A percentile compares a stretch with the other conserved stretches of the same genome.
These are phyloP conservation scores for Aspergillus mulundensis DNA, from an alignment of 495 filamentous ascomycete species.

Conservation along the genomic window DNA sequence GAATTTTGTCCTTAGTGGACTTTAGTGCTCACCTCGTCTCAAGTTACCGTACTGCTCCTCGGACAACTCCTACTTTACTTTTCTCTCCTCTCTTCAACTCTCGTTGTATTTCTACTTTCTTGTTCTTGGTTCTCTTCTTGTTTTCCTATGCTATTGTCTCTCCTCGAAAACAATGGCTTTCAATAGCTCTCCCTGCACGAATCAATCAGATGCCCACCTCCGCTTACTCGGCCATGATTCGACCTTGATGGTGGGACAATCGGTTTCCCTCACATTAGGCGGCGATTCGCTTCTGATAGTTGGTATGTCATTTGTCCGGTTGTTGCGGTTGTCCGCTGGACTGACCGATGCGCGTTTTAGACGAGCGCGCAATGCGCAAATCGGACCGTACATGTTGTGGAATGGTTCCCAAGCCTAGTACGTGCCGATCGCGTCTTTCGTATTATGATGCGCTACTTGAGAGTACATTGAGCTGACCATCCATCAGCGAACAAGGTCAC, in stretches of 20 bases:
- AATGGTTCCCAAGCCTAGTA: conserved; percentile 32
- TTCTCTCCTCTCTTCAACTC: not conserved
- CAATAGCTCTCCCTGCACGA: conserved; percentile 17
- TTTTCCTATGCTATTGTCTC: conserved; percentile 12
- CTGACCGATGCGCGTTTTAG: conserved; percentile 13
- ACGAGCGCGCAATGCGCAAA: conserved; percentile 32
- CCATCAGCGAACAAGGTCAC: conserved; percentile 30
- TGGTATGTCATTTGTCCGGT: conserved; percentile 37
- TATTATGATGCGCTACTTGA: not conserved
- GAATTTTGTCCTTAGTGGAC: not conserved
- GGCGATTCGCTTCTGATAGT: conserved; percentile 60
- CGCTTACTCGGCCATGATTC: conserved; percentile 31
- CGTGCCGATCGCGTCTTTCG: not conserved
- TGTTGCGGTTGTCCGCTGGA: not conserved
- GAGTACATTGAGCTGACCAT: conserved; percentile 14
- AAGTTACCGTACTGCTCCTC: not conserved
- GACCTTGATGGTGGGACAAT: conserved; percentile 52
- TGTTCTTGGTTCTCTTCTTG: conserved; percentile 17
- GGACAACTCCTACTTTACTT: not conserved
- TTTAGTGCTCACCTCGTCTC: not conserved
- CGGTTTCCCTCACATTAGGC: conserved; percentile 59
- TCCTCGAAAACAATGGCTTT: conserved; percentile 26
- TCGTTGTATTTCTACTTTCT: conserved; percentile 12
- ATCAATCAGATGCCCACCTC: conserved; percentile 22
- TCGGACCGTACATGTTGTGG: conserved; percentile 36